These are phyloP conservation scores for Sugiyamaella boreocaroliniensis DNA, from an alignment of 805 yeast genomes.

Conservation along the genomic window DNA sequence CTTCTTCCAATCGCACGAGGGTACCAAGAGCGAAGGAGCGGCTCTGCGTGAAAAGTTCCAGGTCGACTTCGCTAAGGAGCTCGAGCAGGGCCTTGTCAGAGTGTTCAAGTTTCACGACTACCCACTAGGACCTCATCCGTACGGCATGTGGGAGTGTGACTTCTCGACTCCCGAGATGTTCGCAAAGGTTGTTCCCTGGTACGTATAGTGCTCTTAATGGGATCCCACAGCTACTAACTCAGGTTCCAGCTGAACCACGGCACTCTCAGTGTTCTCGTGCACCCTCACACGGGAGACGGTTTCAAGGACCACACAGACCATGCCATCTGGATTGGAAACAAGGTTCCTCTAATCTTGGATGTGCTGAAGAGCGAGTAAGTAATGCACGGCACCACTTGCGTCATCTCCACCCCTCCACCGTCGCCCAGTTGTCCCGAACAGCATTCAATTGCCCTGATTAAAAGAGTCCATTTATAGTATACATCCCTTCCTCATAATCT, in stretches of 20 bases:
- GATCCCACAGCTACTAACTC: neutral
- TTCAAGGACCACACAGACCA: conserved; percentile 45
- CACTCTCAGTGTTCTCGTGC: conserved; percentile 45
- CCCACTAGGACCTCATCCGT: conserved; percentile 55
- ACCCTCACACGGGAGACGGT: conserved; percentile 42
- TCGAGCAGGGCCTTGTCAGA: conserved; percentile 35
- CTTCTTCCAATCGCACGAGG: conserved; percentile 35
- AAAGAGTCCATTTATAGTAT: too few species aligned
- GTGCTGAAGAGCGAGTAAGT: conserved; percentile 1
- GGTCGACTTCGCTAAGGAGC: conserved; percentile 38
- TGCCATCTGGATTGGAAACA: conserved; percentile 55
- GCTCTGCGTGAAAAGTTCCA: conserved; percentile 37
- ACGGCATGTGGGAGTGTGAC: conserved; percentile 54
- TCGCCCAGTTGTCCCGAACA: too few species aligned
- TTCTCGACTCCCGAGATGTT: conserved; percentile 42
- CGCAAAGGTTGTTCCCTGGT: conserved; percentile 40
- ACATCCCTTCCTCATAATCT: too few species aligned
- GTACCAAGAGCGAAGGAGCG: conserved; percentile 33
- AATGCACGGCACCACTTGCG: too few species aligned
- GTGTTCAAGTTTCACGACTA: conserved; percentile 41
- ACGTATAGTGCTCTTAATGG: neutral
- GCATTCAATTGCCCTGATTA: too few species aligned
- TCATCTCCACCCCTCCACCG: too few species aligned
- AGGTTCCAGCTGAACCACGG: conserved; percentile 48
- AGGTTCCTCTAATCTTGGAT: conserved; percentile 23